Base-by-base conservation (phyloP, 257 asterid genomes). In the Primulina eburnea region DNA sequence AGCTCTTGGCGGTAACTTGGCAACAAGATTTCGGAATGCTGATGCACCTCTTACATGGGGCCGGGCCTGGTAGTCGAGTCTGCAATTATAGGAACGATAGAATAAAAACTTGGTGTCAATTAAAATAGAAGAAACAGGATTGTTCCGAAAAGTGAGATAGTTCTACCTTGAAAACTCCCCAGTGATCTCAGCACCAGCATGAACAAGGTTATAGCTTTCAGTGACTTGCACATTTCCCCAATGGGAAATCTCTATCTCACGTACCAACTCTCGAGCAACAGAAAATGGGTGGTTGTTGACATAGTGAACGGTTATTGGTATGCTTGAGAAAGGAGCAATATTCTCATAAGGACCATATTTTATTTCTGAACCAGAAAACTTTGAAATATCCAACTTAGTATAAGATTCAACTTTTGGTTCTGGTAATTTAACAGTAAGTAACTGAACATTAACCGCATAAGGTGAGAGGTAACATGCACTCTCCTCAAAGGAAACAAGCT, bases 181-280 rank as follows among this genome's bases (percentile, higher is more conserved):
- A 0, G 77, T 81, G 71, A 86, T 52, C 76, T 68, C 83, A 34
- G 99, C 97, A 76, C 99, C 97, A 55, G 87, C 96, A 84, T 91
- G 96, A 71, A 86, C 72, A 65, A 94, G 88, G 76, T 84, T 76
- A 79, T 89, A 94, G 70, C 85, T 86, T 78, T 94, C 99, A 2
- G 97, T 94, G 64, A 94, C 72, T 79, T 89, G 97, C 76, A 94
- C 95, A 81, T 87, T 94, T 77, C 99, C 99, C 99, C 99, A 94
- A 52, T 91, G 99, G 57, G 99, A 94, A 71, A 94, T 73, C 86
- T 91, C 99, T 75, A 94, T 86, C 83, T 94, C 99, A 50, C 96
- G 88, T 34, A 89, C 90, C 87, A 91, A 80, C 80, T 94, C 90
- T 73, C 72, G 77, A 67, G 97, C 96, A 77, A 91, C 90, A 14